A percentile compares a stretch with the other conserved stretches of the same genome.
Evolutionary conservation across 441 rosid species (phyloP).

Genomic region (Bruguiera hainesii): DNA sequence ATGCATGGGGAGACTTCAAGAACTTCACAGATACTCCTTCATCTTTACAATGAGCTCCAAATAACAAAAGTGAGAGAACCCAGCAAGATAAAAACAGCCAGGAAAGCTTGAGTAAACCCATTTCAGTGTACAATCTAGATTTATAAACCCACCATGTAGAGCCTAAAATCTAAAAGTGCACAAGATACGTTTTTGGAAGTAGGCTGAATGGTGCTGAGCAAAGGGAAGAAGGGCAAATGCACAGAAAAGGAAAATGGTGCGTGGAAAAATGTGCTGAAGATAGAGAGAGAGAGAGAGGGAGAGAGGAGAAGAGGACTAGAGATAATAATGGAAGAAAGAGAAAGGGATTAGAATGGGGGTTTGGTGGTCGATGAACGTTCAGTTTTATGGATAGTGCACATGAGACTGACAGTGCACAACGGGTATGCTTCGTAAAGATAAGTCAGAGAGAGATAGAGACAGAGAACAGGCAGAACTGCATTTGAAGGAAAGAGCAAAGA

Average conservation of each 20-base stretch:
- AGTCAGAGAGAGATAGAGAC: constrained; percentile 26
- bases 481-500: neutral
- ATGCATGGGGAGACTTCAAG: constrained; percentile 55
- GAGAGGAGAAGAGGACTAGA: constrained; percentile 8
- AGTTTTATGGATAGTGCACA: constrained; percentile 32
- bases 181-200: constrained; percentile 19
- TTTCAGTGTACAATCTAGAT: constrained; percentile 24
- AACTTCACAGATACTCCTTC: constrained; percentile 58
- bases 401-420: constrained; percentile 38
- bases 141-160: constrained; percentile 15
- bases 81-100: constrained; percentile 41
- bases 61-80: constrained; percentile 32
- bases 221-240: constrained; percentile 16
- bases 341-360: constrained; percentile 18
- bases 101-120: constrained; percentile 43
- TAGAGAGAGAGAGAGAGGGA: constrained; percentile 1
- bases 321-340: constrained; percentile 17
- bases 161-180: constrained; percentile 22
- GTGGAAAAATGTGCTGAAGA: constrained; percentile 18
- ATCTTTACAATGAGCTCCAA: constrained; percentile 36
- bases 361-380: constrained; percentile 26
- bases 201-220: neutral
- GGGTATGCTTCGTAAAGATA: constrained; percentile 22
- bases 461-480: constrained; percentile 15
- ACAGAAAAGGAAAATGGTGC: neutral